Percentiles rank a stretch among this genome's conserved stretches.
phyloP scores from a whole-genome alignment of 768 basidiomycete species.

The Hortiboletus flavorubellus region DNA sequence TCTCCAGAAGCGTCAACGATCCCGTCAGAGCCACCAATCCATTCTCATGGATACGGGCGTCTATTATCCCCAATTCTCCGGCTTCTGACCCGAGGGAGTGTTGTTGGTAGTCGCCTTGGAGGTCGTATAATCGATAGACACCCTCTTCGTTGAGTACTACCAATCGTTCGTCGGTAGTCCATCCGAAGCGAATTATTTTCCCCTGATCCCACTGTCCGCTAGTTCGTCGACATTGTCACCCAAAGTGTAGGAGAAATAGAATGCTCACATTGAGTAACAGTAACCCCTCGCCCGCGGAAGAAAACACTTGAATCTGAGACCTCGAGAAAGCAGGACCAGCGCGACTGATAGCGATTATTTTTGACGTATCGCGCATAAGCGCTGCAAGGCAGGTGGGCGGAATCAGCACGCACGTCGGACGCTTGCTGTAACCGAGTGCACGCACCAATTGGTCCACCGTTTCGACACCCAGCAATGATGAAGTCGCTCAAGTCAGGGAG shows the following conservation, averaged over 20 bases:
- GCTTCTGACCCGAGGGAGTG: slow-evolving; percentile 82
- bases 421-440: neutral
- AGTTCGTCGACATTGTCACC: slow-evolving; percentile 11
- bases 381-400: slow-evolving; percentile 43
- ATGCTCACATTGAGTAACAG: slow-evolving; percentile 70
- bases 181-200: slow-evolving; percentile 77
- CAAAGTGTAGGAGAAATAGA: neutral
- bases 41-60: slow-evolving; percentile 81
- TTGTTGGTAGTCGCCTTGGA: slow-evolving; percentile 83
- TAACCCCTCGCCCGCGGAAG: slow-evolving; percentile 75
- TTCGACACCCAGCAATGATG: slow-evolving; percentile 73
- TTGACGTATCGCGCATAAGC: slow-evolving; percentile 80
- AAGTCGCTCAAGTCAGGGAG: slow-evolving; percentile 77
- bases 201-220: slow-evolving; percentile 81
- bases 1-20: slow-evolving; percentile 72
- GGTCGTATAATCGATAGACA: slow-evolving; percentile 83
- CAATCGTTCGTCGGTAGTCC: slow-evolving; percentile 79
- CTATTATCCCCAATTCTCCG: slow-evolving; percentile 75
- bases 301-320: slow-evolving; percentile 84
- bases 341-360: slow-evolving; percentile 69
- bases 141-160: slow-evolving; percentile 91
- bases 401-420: slow-evolving; percentile 1
- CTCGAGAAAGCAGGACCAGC: slow-evolving; percentile 56
- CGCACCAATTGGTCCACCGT: slow-evolving; percentile 88
- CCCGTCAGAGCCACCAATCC: slow-evolving; percentile 86